These are phyloP conservation scores for Crucibulum laeve DNA, from an alignment of 768 basidiomycete species.

Conservation along the genomic window DNA sequence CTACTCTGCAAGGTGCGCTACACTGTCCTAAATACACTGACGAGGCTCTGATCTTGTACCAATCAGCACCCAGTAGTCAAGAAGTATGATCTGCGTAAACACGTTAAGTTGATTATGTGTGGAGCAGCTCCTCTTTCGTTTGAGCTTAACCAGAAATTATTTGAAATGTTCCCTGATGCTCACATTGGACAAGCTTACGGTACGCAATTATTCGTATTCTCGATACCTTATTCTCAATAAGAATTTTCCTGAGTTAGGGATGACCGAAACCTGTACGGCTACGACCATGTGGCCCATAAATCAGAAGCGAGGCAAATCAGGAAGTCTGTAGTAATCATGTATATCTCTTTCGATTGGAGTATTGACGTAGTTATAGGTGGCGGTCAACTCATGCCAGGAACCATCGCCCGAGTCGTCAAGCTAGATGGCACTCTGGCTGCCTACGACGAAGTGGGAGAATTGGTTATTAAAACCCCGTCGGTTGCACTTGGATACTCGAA, in stretches of 20 bases:
- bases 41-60: not conserved
- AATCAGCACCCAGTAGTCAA: conserved; percentile 46
- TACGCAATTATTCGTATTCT: conserved; percentile 8
- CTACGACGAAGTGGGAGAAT: conserved; percentile 57
- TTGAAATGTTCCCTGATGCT: conserved; percentile 44
- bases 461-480: conserved; percentile 50
- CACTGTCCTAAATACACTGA: not conserved
- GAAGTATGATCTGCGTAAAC: conserved; percentile 39
- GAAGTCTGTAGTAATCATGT: conserved; percentile 28
- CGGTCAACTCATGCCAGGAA: conserved; percentile 55
- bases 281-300: conserved; percentile 45
- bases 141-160: conserved; percentile 47
- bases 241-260: conserved; percentile 33
- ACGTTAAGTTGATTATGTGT: conserved; percentile 44
- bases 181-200: conserved; percentile 60
- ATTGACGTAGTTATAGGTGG: conserved; percentile 25
- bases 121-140: conserved; percentile 58
- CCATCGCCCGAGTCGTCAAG: conserved; percentile 50
- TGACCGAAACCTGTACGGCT: conserved; percentile 62
- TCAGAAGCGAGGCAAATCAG: conserved; percentile 44
- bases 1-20: conserved; percentile 48
- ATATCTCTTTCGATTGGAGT: not conserved
- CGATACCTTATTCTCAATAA: not conserved
- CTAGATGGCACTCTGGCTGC: conserved; percentile 51
- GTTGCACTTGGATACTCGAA: conserved; percentile 54